Base-by-base conservation (phyloP, 768 basidiomycete genomes). In the Peribolospora baueri region DNA sequence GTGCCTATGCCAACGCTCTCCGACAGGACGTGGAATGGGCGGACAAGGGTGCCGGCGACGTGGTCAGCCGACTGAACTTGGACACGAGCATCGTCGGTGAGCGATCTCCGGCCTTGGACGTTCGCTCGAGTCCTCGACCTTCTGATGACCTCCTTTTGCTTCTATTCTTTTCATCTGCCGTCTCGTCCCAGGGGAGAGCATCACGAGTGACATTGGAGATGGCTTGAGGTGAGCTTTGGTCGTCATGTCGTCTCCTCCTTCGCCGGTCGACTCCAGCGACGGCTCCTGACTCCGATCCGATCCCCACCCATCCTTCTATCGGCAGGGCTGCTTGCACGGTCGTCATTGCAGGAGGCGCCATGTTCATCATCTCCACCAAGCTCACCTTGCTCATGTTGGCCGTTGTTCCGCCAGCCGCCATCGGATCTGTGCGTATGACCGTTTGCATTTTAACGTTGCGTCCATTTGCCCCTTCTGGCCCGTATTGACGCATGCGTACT, bases 301-400 rank as follows among this genome's bases (percentile, higher is more conserved):
- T 14, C 25, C 39, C 42, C 47, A 45, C 4, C 51, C 42, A 47
- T 8, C 37, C 53, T 55, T 51, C 57, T 50, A 40, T 14, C 14
- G 68, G 79, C 47, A 80, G 85, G 50, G 83, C 90, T 0, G 66
- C 87, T 42, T 84, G 95, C 42, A 90, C 91, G 73, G 84, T 87
- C 41, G 78, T 81, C n/a, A 88, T 87, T 60, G 91, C 91, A 83
- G 87, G 95, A 59, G 85, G 82, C 49, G 84, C 86, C 46, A 98
- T 95, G 91, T 78, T 95, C 61, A 90, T 81, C 67, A 76, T 91
- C 54, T 90, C 83, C 0, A 64, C 65, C 0, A 81, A 80, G 46
- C 70, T 98, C 57, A 97, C 91, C 0, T 66, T 82, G 54, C 71
- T 95, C 60, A 97, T 98, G 91, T 75, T 98, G 52, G 84, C 36